Evolutionary conservation across 352 stramenopile genomes (phyloP).

Genomic region (Phytophthora tentaculata): DNA sequence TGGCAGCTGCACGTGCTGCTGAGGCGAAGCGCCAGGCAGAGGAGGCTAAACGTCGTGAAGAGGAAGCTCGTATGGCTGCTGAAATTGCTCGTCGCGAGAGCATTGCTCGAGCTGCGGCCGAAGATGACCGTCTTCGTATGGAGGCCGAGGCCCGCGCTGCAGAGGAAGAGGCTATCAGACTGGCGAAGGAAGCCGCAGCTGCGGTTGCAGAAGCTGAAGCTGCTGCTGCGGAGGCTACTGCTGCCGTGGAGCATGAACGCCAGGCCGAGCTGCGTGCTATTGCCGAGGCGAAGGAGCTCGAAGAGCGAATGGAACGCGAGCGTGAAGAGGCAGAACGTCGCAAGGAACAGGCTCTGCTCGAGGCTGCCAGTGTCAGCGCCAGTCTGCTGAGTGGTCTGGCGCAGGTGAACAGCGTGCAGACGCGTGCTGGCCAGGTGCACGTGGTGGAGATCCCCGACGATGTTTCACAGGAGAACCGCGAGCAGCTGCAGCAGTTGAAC

Average conservation of each 20-base stretch:
- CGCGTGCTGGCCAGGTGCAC: conserved; percentile 71
- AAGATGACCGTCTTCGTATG: conserved; percentile 75
- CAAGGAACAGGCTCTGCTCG: conserved; percentile 66
- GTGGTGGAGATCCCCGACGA: conserved; percentile 86
- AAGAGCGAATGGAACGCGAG: conserved; percentile 64
- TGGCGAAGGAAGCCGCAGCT: conserved; percentile 70
- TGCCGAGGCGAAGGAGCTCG: conserved; percentile 76
- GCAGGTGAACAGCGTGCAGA: conserved; percentile 80
- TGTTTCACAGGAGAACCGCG: conserved; percentile 85
- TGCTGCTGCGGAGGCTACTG: conserved; percentile 77
- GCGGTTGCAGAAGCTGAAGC: conserved; percentile 57
- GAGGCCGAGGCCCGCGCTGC: conserved; percentile 78
- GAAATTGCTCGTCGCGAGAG: conserved; percentile 77
- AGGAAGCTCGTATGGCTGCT: conserved; percentile 70
- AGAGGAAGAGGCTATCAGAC: conserved; percentile 76
- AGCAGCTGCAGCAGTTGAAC: conserved; percentile 88
- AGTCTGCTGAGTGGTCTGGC: conserved; percentile 78
- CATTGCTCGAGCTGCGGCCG: conserved; percentile 63
- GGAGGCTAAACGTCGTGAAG: conserved; percentile 84
- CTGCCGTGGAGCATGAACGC: conserved; percentile 80
- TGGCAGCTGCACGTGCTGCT: conserved; percentile 74
- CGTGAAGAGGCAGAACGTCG: conserved; percentile 67
- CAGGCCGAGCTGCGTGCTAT: conserved; percentile 85
- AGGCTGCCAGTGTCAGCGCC: conserved; percentile 78
- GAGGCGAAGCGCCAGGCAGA: conserved; percentile 79